These are phyloP conservation scores for Solanum peruvianum DNA, from an alignment of 257 asterid genomes.

Conservation along the genomic window DNA sequence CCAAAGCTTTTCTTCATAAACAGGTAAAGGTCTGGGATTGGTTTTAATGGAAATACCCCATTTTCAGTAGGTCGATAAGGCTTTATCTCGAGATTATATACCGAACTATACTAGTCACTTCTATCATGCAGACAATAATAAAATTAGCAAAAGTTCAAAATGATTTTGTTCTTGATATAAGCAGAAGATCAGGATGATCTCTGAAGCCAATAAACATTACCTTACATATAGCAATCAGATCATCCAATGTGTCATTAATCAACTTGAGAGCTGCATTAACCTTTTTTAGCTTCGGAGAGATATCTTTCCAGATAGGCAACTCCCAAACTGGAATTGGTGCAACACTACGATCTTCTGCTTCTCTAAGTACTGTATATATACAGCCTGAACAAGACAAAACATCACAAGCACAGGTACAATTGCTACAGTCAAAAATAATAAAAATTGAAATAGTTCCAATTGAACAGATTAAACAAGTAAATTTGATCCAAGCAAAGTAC, in stretches of 20 bases:
- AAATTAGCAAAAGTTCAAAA: background rate
- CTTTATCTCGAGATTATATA: background rate
- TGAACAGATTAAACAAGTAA: background rate
- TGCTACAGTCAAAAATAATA: background rate
- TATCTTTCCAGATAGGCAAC: slow-evolving; percentile 95
- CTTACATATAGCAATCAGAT: slow-evolving; percentile 84
- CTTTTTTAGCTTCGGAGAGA: slow-evolving; percentile 81
- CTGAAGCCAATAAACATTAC: slow-evolving; percentile 22
- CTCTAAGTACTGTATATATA: slow-evolving; percentile 81
- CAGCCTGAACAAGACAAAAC: slow-evolving; percentile 60
- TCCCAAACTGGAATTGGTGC: slow-evolving; percentile 98
- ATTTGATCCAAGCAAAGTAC: slow-evolving; percentile 23
- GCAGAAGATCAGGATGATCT: background rate
- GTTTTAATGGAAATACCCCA: background rate
- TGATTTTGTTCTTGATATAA: background rate
- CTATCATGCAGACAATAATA: background rate
- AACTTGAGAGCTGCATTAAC: slow-evolving; percentile 81
- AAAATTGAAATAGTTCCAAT: background rate
- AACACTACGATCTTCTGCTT: slow-evolving; percentile 91
- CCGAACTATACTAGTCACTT: background rate
- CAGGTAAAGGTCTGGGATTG: background rate
- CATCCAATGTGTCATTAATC: slow-evolving; percentile 66
- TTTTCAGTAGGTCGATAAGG: background rate
- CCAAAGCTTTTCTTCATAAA: background rate
- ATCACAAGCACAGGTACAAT: background rate